Conservation (phyloP, 331 rosid species). For the Saraca asoca region DNA sequence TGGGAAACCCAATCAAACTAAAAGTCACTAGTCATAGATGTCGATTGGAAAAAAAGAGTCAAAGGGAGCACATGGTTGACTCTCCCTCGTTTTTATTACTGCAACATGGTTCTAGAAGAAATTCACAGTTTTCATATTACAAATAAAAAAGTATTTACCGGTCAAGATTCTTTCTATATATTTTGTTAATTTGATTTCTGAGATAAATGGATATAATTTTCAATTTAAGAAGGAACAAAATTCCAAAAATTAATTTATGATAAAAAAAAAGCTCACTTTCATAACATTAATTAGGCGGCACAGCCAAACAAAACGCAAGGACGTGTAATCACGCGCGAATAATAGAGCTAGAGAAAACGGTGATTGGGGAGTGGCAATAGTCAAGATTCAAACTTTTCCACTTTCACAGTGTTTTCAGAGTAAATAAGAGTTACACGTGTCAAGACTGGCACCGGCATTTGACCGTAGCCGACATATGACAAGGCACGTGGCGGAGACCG, state of each 20-base stretch:
- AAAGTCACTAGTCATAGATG: slow-evolving; percentile 6
- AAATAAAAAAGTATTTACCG: too few relatives aligned
- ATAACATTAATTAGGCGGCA: too few relatives aligned
- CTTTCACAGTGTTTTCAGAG: slow-evolving; percentile 28
- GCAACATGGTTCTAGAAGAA: slow-evolving; percentile 19
- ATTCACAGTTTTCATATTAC: too few relatives aligned
- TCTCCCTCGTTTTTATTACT: slow-evolving; percentile 4
- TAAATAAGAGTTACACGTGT: slow-evolving; percentile 51
- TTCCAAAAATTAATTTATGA: too few relatives aligned
- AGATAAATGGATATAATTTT: too few relatives aligned
- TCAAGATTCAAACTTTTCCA: slow-evolving; percentile 53
- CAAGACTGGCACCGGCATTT: slow-evolving; percentile 70
- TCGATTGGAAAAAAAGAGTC: slow-evolving; percentile 37
- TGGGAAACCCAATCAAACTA: not conserved
- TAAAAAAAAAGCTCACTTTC: too few relatives aligned
- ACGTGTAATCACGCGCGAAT: not conserved
- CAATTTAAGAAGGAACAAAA: too few relatives aligned
- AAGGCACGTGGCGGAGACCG: slow-evolving; percentile 55
- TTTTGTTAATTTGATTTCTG: too few relatives aligned
- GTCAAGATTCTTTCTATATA: too few relatives aligned
- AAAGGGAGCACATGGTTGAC: slow-evolving; percentile 46
- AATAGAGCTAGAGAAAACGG: slow-evolving; percentile 7
- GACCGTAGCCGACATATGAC: slow-evolving; percentile 58
- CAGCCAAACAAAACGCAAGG: too few relatives aligned
- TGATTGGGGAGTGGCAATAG: slow-evolving; percentile 29